These are phyloP conservation scores for Arabidopsis suecica DNA, from an alignment of 345 rosid genomes.

Conservation along the genomic window DNA sequence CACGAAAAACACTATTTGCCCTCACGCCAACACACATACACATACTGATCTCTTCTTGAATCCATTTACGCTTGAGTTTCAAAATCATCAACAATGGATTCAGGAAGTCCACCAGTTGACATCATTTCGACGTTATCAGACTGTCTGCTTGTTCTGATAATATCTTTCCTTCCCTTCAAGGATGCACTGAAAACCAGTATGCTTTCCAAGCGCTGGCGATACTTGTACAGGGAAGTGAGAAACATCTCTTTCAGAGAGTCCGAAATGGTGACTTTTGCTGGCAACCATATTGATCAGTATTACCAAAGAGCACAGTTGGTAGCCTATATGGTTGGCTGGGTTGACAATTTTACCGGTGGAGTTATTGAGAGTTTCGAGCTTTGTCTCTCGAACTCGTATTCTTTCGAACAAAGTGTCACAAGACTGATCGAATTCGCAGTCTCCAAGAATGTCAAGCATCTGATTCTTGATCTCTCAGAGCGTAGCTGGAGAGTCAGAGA, in stretches of 20 bases:
- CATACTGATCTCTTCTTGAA: background rate
- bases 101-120: background rate
- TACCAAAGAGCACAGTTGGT: constrained; percentile 17
- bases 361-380: constrained; percentile 32
- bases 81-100: background rate
- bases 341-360: constrained; percentile 2
- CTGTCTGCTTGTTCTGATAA: background rate
- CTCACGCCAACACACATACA: background rate
- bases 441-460: constrained; percentile 21
- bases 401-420: constrained; percentile 23
- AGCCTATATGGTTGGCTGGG: constrained; percentile 11
- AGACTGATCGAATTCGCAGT: constrained; percentile 37
- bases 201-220: background rate
- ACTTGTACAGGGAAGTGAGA: background rate
- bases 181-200: background rate
- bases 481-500: constrained; percentile 30
- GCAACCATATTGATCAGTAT: no score
- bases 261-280: background rate
- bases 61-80: background rate
- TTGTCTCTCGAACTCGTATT: constrained; percentile 38
- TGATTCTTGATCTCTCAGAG: constrained; percentile 51
- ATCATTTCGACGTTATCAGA: background rate
- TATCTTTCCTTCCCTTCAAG: background rate
- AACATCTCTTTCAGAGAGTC: background rate
- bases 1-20: background rate